Conservation (phyloP, 2,329 filamentous ascomycete genomes). For the Chaetomium strumarium region DNA sequence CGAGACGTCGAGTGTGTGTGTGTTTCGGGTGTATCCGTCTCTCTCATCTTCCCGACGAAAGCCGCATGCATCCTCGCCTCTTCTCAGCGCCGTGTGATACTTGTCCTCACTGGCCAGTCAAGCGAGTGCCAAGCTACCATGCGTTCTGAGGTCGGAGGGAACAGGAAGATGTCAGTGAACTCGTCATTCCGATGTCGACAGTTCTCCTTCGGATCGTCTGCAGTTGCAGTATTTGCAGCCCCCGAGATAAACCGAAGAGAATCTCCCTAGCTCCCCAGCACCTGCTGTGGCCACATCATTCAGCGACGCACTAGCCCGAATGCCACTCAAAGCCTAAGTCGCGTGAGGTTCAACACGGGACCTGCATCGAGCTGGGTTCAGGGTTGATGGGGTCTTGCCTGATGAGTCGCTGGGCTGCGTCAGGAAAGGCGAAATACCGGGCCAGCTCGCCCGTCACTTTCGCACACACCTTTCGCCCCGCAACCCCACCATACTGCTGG, state of each 20-base stretch:
- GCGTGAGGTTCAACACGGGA: background rate
- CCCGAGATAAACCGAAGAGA: background rate
- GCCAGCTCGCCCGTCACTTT: background rate
- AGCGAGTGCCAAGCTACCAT: constrained; percentile 5
- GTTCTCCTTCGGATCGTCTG: no score
- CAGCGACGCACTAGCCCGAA: no score
- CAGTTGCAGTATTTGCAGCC: background rate
- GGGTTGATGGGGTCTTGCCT: background rate
- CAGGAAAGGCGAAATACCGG: background rate
- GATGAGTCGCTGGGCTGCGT: background rate
- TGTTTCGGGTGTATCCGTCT: background rate
- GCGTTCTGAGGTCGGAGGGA: background rate
- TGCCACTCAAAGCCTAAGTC: background rate
- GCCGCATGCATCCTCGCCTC: background rate
- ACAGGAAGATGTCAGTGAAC: no score
- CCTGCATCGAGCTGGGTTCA: background rate
- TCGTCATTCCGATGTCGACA: background rate
- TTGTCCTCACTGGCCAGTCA: background rate
- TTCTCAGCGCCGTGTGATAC: background rate
- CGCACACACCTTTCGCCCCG: constrained; percentile 17
- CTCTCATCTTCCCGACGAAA: background rate
- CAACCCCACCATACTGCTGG: constrained; percentile 21
- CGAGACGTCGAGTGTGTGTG: background rate
- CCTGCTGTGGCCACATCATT: background rate
- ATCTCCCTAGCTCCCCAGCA: background rate